Conservation (phyloP, 768 basidiomycete species). For the Psilocybe subaeruginosa region DNA sequence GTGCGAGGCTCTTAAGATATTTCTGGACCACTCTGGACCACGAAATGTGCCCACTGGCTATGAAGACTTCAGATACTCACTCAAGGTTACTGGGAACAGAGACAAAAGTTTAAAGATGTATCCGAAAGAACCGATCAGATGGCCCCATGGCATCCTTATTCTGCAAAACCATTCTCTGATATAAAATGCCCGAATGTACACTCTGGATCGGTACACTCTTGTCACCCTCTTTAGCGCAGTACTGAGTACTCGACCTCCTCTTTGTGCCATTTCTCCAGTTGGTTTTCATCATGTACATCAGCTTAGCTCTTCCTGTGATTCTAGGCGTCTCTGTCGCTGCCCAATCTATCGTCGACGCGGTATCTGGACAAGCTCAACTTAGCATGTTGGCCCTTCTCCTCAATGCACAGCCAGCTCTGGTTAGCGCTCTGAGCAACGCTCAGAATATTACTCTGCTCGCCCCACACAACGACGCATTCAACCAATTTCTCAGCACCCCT, state of each 20-base stretch:
- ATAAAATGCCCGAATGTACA: neutral
- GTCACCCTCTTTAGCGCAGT: neutral
- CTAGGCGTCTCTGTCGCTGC: constrained; percentile 2
- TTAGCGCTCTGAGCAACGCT: constrained; percentile 2
- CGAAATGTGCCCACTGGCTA: too few species aligned
- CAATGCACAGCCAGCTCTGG: constrained; percentile 6
- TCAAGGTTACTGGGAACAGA: too few species aligned
- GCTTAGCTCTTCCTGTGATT: neutral
- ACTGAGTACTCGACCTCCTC: neutral
- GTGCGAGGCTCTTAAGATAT: too few species aligned
- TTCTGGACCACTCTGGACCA: too few species aligned
- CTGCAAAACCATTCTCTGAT: neutral
- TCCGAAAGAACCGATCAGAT: too few species aligned
- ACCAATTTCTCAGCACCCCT: constrained; percentile 3
- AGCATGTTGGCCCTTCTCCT: constrained; percentile 6
- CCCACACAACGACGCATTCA: constrained; percentile 7
- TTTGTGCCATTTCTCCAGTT: neutral
- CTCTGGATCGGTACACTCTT: neutral
- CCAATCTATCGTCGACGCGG: neutral
- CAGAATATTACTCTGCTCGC: constrained; percentile 11
- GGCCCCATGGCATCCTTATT: too few species aligned
- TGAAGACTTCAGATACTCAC: too few species aligned
- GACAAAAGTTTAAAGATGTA: too few species aligned
- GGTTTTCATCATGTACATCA: neutral
- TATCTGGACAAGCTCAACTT: constrained; percentile 2